Conservation (phyloP, 2,329 filamentous ascomycete species). For the Trichoderma sp. region DNA sequence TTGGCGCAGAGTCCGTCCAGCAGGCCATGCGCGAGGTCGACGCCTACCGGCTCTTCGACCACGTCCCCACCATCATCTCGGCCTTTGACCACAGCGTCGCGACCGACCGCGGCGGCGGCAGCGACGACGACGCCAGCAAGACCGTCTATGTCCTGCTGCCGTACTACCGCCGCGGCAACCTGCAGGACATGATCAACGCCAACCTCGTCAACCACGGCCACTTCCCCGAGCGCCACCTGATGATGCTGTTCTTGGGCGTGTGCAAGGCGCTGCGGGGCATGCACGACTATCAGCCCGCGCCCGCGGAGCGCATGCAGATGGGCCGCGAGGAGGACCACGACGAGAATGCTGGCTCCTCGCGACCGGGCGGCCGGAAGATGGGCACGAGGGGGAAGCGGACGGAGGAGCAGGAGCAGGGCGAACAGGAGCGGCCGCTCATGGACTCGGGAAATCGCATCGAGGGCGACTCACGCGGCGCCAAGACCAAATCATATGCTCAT, state of each 20-base stretch:
- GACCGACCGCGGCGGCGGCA: slow-evolving; percentile 68
- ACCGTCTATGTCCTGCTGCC: slow-evolving; percentile 96
- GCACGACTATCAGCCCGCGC: slow-evolving; percentile 74
- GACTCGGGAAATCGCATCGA: slow-evolving; percentile 64
- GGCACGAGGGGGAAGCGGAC: slow-evolving; percentile 48
- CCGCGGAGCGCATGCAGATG: slow-evolving; percentile 58
- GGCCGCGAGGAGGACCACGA: slow-evolving; percentile 48
- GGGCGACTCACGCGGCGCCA: slow-evolving; percentile 62
- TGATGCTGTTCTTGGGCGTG: slow-evolving; percentile 90
- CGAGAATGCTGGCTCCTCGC: slow-evolving; percentile 40
- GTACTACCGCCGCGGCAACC: slow-evolving; percentile 92
- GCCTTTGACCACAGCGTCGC: slow-evolving; percentile 81
- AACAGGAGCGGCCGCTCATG: slow-evolving; percentile 83
- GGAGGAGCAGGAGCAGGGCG: slow-evolving; percentile 70
- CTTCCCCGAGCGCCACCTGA: slow-evolving; percentile 85
- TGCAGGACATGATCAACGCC: slow-evolving; percentile 98
- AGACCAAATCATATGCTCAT: slow-evolving; percentile 83
- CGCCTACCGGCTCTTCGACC: slow-evolving; percentile 87
- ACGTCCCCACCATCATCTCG: slow-evolving; percentile 83
- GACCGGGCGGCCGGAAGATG: slow-evolving; percentile 32
- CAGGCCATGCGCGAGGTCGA: slow-evolving; percentile 97
- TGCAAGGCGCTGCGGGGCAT: slow-evolving; percentile 86
- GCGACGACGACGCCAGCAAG: slow-evolving; percentile 68
- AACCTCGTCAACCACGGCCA: slow-evolving; percentile 93
- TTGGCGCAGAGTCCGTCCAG: slow-evolving; percentile 93